Evolutionary conservation across 2,329 filamentous ascomycete genomes (phyloP).

Genomic region (Eurotiales sp.): DNA sequence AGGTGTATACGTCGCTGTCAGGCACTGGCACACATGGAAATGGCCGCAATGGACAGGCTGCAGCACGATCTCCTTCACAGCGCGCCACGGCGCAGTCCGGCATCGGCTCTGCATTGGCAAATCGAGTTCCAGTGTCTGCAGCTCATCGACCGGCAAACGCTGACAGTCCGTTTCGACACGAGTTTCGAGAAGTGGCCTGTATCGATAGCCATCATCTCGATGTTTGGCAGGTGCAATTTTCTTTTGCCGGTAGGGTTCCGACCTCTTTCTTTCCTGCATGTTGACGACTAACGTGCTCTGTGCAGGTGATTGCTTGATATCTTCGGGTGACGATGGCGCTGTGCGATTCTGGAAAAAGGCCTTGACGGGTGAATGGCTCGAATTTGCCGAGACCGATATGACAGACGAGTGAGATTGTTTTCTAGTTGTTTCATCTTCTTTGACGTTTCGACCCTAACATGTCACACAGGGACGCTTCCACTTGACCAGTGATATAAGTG

Average conservation of each 20-base stretch:
- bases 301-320: conserved; percentile 41
- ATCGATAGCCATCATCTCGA: conserved; percentile 44
- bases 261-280: not conserved
- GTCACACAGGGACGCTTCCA: not conserved
- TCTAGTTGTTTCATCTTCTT: not conserved
- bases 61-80: conserved; percentile 25
- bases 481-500: not conserved
- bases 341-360: conserved; percentile 44
- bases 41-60: conserved; percentile 25
- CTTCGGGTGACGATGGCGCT: conserved; percentile 40
- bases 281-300: not conserved
- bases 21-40: conserved; percentile 26
- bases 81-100: conserved; percentile 37
- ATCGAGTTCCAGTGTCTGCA: conserved; percentile 27
- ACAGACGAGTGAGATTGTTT: conserved; percentile 26
- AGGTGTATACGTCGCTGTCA: conserved; percentile 44
- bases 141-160: conserved; percentile 30
- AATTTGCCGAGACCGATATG: conserved; percentile 42
- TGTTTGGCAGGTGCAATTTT: conserved; percentile 45
- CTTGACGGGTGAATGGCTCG: conserved; percentile 42
- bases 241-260: conserved; percentile 34
- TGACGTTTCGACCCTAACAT: conserved; percentile 1
- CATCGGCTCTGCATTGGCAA: conserved; percentile 41
- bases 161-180: conserved; percentile 40
- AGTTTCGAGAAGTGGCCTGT: conserved; percentile 39